These are phyloP conservation scores for Microcera coccophila DNA, from an alignment of 2,329 filamentous ascomycete species.

Conservation along the genomic window DNA sequence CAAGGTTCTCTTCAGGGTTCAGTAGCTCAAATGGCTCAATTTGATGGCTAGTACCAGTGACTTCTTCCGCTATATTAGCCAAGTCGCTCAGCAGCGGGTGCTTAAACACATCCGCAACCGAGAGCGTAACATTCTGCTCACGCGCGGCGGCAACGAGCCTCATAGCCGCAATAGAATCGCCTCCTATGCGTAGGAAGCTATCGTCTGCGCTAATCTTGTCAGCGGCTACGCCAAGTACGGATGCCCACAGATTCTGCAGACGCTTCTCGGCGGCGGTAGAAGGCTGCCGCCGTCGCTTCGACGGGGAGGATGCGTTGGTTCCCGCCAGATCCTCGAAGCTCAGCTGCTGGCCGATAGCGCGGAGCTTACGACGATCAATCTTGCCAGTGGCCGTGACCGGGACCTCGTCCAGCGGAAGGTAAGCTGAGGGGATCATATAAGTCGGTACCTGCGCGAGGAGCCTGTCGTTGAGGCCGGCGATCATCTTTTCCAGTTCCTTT, in stretches of 20 bases:
- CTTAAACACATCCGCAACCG: background rate
- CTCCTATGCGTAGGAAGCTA: background rate
- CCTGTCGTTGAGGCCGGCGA: background rate
- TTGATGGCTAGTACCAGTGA: background rate
- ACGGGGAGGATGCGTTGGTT: constrained; percentile 1
- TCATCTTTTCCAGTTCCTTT: background rate
- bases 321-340: too few species aligned
- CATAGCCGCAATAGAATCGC: background rate
- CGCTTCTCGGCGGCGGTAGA: background rate
- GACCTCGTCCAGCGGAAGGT: background rate
- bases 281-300: background rate
- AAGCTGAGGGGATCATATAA: constrained; percentile 4
- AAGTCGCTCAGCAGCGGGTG: background rate
- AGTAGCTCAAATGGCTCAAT: background rate
- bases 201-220: background rate
- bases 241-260: background rate
- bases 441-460: background rate
- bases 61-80: background rate
- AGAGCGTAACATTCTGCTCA: background rate
- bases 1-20: too few species aligned
- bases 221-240: background rate
- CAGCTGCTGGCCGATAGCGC: background rate
- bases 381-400: constrained; percentile 3
- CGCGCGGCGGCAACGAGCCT: background rate
- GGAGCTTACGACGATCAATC: background rate